Conservation (phyloP, 257 asterid species). For the Petrea volubilis region DNA sequence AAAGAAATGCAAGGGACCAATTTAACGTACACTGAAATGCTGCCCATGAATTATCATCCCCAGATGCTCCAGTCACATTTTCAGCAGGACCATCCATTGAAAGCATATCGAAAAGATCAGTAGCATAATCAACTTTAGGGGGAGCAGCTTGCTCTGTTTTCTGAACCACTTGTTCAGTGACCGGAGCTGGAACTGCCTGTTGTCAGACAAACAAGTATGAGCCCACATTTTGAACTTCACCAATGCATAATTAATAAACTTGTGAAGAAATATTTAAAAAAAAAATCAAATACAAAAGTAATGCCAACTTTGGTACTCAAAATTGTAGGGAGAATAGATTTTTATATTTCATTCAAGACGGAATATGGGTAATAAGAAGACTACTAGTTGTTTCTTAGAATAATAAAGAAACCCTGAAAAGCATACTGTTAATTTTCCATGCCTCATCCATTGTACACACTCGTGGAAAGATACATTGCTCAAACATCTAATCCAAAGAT, state of each 20-base stretch:
- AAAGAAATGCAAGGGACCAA: conserved; percentile 11
- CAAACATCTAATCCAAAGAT: neutral
- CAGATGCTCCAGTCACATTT: conserved; percentile 53
- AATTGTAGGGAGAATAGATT: neutral
- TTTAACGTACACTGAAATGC: conserved; percentile 84
- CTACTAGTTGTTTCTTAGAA: neutral
- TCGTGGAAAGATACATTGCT: neutral
- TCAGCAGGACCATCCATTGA: conserved; percentile 70
- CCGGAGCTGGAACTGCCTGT: conserved; percentile 71
- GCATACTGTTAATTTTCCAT: neutral
- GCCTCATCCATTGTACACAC: neutral
- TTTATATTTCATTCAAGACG: neutral
- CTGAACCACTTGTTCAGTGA: conserved; percentile 50
- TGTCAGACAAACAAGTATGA: conserved; percentile 23
- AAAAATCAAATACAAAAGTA: neutral
- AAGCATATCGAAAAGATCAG: conserved; percentile 91
- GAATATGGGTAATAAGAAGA: conserved; percentile 13
- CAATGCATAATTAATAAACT: neutral
- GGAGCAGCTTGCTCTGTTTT: conserved; percentile 59
- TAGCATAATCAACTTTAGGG: conserved; percentile 83
- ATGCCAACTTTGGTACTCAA: conserved; percentile 1
- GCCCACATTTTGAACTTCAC: neutral
- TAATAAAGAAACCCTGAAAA: neutral
- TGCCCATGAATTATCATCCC: conserved; percentile 85
- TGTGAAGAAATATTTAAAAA: neutral